These are phyloP conservation scores for Monilinia aucupariae DNA, from an alignment of 2,329 filamentous ascomycete genomes.

Conservation along the genomic window DNA sequence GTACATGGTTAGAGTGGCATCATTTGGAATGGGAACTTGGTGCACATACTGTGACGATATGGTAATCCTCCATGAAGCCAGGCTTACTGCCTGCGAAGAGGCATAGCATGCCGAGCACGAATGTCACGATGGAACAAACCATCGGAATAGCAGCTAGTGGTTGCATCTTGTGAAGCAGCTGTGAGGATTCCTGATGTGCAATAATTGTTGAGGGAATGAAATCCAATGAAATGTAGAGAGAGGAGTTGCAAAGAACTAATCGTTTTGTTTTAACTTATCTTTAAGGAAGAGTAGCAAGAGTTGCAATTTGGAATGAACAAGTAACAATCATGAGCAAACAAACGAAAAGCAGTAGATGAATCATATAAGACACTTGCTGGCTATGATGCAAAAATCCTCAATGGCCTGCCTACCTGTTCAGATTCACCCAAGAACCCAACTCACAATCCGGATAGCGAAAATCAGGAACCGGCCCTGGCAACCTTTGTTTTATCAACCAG, in stretches of 20 bases:
- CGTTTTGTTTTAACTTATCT: background rate
- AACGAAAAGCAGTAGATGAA: background rate
- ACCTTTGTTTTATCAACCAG: background rate
- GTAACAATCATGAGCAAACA: background rate
- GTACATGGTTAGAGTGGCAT: constrained; percentile 11
- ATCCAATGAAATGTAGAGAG: background rate
- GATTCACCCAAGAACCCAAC: background rate
- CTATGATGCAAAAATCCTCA: background rate
- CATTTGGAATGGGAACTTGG: background rate
- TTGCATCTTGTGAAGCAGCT: constrained; percentile 38
- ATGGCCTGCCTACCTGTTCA: background rate
- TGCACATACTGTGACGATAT: constrained; percentile 48
- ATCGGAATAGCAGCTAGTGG: constrained; percentile 45
- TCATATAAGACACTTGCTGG: background rate
- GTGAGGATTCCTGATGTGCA: background rate
- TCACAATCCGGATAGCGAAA: background rate
- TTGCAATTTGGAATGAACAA: background rate
- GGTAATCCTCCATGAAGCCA: constrained; percentile 50
- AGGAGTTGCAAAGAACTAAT: background rate
- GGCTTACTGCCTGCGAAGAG: constrained; percentile 55
- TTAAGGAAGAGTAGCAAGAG: background rate
- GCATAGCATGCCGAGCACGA: constrained; percentile 54
- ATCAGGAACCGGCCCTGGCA: constrained; percentile 1
- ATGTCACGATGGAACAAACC: constrained; percentile 46
- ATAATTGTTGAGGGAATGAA: background rate